A percentile compares a stretch with the other conserved stretches of the same genome.
Evolutionary conservation across 2,329 filamentous ascomycete species (phyloP).

Genomic region (Ustilaginoidea virens): DNA sequence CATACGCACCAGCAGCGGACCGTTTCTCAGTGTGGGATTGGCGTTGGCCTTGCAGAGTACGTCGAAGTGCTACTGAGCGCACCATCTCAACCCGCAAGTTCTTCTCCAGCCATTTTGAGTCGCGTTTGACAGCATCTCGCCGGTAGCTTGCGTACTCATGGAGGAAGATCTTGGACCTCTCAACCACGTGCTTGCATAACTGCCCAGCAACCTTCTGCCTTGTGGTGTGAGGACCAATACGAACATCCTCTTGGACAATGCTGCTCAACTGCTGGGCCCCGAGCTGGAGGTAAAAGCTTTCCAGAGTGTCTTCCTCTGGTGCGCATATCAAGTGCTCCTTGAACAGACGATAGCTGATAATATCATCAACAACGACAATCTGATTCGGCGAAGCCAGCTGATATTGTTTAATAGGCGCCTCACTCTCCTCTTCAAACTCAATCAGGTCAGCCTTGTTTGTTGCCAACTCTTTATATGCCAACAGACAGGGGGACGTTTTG

Average conservation of each 20-base stretch:
- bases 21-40: constrained; percentile 59
- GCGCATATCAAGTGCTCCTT: constrained; percentile 71
- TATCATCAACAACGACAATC: constrained; percentile 74
- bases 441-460: constrained; percentile 29
- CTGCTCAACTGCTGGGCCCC: constrained; percentile 63
- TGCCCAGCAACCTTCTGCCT: constrained; percentile 55
- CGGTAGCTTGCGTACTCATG: constrained; percentile 60
- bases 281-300: constrained; percentile 70
- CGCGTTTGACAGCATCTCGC: constrained; percentile 66
- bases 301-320: constrained; percentile 76
- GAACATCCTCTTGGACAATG: constrained; percentile 63
- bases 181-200: constrained; percentile 68
- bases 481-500: constrained; percentile 58
- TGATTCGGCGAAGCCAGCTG: constrained; percentile 56
- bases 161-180: constrained; percentile 79
- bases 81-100: constrained; percentile 68
- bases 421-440: constrained; percentile 39
- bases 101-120: constrained; percentile 80
- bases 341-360: constrained; percentile 78
- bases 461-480: constrained; percentile 66
- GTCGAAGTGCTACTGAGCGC: constrained; percentile 59
- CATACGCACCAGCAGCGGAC: constrained; percentile 51
- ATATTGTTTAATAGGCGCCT: constrained; percentile 57
- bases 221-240: constrained; percentile 48
- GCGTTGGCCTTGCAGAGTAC: constrained; percentile 56